phyloP scores from a whole-genome alignment of 2,329 filamentous ascomycete species.

The Xylaria hypoxylon region DNA sequence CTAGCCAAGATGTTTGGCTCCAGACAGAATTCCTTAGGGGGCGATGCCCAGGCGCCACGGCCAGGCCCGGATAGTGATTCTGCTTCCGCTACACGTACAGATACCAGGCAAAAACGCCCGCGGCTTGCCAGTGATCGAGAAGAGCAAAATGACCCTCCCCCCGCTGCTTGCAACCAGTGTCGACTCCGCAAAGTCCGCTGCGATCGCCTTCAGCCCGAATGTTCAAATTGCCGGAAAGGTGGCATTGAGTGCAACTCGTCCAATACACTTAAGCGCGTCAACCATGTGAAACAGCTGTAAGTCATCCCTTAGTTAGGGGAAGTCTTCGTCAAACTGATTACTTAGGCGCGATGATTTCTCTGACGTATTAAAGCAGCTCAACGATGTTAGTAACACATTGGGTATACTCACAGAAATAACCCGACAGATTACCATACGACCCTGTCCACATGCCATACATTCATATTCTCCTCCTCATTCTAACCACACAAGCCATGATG shows the following conservation, averaged over 20 bases:
- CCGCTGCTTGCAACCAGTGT: slow-evolving; percentile 39
- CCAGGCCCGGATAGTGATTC: slow-evolving; percentile 15
- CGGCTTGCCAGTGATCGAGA: slow-evolving; percentile 24
- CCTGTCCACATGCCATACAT: slow-evolving; percentile 20
- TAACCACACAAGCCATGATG: slow-evolving; percentile 9
- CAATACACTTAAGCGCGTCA: slow-evolving; percentile 38
- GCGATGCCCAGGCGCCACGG: slow-evolving; percentile 9
- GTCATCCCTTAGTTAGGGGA: slow-evolving; percentile 6
- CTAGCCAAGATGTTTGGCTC: slow-evolving; percentile 15
- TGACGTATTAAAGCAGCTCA: slow-evolving; percentile 37
- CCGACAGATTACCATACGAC: slow-evolving; percentile 34
- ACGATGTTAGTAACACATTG: slow-evolving; percentile 36
- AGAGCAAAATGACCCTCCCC: slow-evolving; percentile 21
- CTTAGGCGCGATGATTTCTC: slow-evolving; percentile 42
- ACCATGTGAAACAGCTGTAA: slow-evolving; percentile 42
- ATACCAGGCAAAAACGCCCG: slow-evolving; percentile 32
- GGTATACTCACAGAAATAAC: slow-evolving; percentile 34
- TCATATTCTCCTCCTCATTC: slow-evolving; percentile 4
- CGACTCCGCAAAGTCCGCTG: slow-evolving; percentile 40
- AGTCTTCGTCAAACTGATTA: slow-evolving; percentile 1
- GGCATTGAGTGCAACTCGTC: slow-evolving; percentile 38
- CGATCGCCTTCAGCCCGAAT: slow-evolving; percentile 35
- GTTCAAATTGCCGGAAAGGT: slow-evolving; percentile 37
- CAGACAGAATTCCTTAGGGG: slow-evolving; percentile 9
- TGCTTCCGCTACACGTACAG: slow-evolving; percentile 8